Percentiles rank a stretch among this genome's conserved stretches.
Evolutionary conservation across 2,329 filamentous ascomycete genomes (phyloP).

Genomic region (Pleoardoris graminearum): DNA sequence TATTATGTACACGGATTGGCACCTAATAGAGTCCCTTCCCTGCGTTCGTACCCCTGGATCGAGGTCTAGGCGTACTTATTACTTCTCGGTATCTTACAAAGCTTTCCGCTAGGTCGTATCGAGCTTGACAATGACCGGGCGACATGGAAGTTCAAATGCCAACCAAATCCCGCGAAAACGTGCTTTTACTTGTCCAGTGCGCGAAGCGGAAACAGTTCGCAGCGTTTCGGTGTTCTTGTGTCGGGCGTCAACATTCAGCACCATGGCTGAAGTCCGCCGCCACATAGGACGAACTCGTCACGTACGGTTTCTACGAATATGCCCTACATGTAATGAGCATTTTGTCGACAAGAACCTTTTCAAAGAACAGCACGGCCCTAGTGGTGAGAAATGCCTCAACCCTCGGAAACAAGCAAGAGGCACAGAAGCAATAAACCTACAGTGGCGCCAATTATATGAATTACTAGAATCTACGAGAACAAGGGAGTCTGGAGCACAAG

Average conservation of each 20-base stretch:
- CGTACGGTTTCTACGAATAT: constrained; percentile 12
- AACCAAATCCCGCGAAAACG: background rate
- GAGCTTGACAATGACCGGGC: no score
- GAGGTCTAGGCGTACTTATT: no score
- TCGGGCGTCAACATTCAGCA: background rate
- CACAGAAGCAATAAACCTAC: background rate
- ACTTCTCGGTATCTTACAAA: no score
- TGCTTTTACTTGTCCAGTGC: background rate
- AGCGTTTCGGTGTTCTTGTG: background rate
- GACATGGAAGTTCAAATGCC: no score
- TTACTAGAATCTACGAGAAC: background rate
- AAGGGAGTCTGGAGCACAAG: background rate
- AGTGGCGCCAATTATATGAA: background rate
- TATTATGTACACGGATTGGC: no score
- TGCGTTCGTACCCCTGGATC: no score
- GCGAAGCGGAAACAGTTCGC: background rate
- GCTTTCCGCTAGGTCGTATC: no score
- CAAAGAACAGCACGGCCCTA: background rate
- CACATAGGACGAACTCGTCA: constrained; percentile 13
- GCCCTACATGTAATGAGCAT: constrained; percentile 18
- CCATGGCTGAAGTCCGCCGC: constrained; percentile 14
- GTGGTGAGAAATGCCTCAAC: constrained; percentile 4
- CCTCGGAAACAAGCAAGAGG: background rate
- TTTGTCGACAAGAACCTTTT: constrained; percentile 8
- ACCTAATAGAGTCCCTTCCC: no score